These are phyloP conservation scores for Panaeolus cyanescens DNA, from an alignment of 768 basidiomycete species.

Conservation along the genomic window DNA sequence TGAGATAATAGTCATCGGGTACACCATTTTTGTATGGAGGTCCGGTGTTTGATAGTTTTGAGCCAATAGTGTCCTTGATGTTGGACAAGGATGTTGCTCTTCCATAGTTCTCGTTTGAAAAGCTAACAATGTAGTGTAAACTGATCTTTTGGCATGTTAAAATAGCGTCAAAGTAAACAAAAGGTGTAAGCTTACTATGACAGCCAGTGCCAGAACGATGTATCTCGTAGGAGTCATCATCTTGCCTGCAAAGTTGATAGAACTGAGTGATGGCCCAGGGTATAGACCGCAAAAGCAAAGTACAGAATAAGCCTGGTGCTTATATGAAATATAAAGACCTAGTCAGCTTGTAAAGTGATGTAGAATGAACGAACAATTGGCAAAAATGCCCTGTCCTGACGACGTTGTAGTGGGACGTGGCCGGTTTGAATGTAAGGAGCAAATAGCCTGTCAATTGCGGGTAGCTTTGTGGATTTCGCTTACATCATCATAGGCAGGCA, in stretches of 20 bases:
- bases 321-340: too few relatives aligned
- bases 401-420: conserved; percentile 2
- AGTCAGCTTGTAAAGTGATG: background rate
- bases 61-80: conserved; percentile 38
- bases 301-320: background rate
- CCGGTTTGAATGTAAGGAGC: conserved; percentile 10
- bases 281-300: background rate
- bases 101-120: conserved; percentile 68
- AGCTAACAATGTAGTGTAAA: conserved; percentile 65
- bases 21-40: conserved; percentile 62
- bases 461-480: background rate
- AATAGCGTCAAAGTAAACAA: background rate
- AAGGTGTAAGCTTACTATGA: conserved; percentile 36
- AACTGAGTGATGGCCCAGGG: background rate
- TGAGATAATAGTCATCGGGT: conserved; percentile 58
- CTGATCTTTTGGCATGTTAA: conserved; percentile 36
- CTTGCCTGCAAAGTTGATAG: conserved; percentile 16
- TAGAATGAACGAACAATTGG: background rate
- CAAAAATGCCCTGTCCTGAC: background rate
- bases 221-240: conserved; percentile 65
- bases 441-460: background rate
- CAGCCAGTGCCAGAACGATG: conserved; percentile 47
- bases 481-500: background rate
- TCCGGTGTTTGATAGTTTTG: conserved; percentile 14
- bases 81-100: conserved; percentile 54